phyloP scores from a whole-genome alignment of 75 land plant genomes.

The Sequoia sempervirens region DNA sequence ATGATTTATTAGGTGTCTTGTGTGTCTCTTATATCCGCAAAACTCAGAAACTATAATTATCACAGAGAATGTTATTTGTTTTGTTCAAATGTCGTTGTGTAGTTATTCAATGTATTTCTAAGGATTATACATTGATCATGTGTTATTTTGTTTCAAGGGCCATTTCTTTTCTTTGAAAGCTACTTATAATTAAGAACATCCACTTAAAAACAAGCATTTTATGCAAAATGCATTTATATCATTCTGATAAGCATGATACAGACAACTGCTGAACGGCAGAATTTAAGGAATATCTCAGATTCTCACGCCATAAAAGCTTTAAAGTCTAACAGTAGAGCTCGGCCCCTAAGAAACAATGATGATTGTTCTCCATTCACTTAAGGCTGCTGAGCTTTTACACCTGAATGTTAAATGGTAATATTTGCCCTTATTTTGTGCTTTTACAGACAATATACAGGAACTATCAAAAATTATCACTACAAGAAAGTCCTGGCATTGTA shows the following conservation, averaged over 20 bases:
- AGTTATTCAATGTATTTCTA: no score
- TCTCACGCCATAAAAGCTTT: not conserved
- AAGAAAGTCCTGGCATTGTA: conserved; percentile 97
- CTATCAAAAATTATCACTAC: conserved; percentile 93
- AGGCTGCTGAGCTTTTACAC: not conserved
- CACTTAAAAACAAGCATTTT: no score
- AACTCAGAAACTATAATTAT: no score
- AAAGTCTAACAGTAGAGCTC: not conserved
- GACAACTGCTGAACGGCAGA: not conserved
- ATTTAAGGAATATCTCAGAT: not conserved
- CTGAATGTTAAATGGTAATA: not conserved
- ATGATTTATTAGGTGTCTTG: no score
- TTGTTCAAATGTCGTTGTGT: no score
- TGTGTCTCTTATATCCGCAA: no score
- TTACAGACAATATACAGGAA: conserved; percentile 95
- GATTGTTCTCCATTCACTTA: not conserved
- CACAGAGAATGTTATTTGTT: no score
- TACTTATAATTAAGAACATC: no score
- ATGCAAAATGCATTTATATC: not conserved
- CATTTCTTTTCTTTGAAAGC: no score
- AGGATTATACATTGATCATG: not conserved
- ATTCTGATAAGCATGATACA: not conserved
- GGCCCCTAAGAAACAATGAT: not conserved
- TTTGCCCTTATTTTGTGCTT: not conserved
- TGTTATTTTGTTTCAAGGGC: not conserved